A percentile compares a stretch with the other conserved stretches of the same genome.
Evolutionary conservation across 129 eudicot genomes (phyloP).

Genomic region (Logfia minima): DNA sequence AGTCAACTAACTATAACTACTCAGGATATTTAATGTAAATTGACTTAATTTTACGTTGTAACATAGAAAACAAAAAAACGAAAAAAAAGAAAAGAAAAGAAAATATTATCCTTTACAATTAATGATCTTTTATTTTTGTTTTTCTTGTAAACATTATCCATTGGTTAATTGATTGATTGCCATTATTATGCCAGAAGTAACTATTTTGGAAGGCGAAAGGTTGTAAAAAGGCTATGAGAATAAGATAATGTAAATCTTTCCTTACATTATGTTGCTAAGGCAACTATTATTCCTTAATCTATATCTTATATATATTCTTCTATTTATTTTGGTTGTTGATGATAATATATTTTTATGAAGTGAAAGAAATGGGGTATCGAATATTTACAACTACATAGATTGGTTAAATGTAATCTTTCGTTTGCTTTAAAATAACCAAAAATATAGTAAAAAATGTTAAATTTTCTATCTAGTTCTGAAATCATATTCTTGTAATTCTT

Average conservation of each 20-base stretch:
- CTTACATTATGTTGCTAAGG: background rate
- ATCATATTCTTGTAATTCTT: no score
- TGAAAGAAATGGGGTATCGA: background rate
- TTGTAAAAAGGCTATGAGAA: background rate
- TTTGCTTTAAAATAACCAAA: background rate
- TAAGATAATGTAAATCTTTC: background rate
- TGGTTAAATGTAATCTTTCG: background rate
- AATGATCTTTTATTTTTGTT: no score
- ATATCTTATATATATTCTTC: background rate
- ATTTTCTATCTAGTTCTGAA: no score
- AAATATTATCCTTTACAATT: no score
- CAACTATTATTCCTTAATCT: background rate
- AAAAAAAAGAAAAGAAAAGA: no score
- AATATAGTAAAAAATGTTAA: no score
- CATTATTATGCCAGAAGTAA: background rate
- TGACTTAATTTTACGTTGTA: no score
- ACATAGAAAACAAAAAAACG: no score
- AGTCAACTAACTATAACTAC: no score
- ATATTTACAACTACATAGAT: background rate
- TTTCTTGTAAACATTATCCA: no score
- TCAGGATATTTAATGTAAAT: no score
- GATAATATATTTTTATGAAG: background rate
- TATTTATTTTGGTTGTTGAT: background rate
- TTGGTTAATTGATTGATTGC: no score
- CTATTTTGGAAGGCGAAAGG: background rate